Base-by-base conservation (phyloP, 495 filamentous ascomycete species). In the Hypoxylon rickii region DNA sequence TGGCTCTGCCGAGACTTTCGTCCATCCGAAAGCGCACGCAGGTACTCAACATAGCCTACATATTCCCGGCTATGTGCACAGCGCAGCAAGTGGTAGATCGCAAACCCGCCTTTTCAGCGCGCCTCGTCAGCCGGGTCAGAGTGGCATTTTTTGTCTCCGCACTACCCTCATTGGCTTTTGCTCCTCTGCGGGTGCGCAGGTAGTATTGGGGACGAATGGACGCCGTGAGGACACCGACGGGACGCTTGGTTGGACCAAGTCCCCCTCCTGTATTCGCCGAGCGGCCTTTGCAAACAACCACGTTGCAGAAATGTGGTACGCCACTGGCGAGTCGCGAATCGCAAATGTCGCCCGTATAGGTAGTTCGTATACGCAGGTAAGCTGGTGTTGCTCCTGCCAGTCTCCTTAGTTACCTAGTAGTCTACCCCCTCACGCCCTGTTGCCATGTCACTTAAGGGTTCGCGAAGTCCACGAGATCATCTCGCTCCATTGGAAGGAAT, bases 281-380 rank as follows among this genome's bases (percentile, higher is more conserved):
- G 37, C 15, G 18, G 42, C 16, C 21, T 13, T 49, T n/a, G 51
- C 43, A 53, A 52, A 53, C 48, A 33, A 40, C 45, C 40, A 47
- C 42, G 24, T 46, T 53, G 44, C 20, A 57, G 48, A 47, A 52
- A 57, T 57, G 59, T 50, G 32, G 44, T 50, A 51, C 52, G 36
- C 21, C 45, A 33, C 16, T 11, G 33, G 40, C 51, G 24, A 56
- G 39, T 7, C 46, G 34, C 36, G 26, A 33, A 52, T 47, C 18
- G 31, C 26, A 45, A 18, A 13, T 40, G 18, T 40, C 33, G 32
- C 21, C 29, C 13, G 16, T 29, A 10, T 29, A 10, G 24, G 10
- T 29, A 29, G 24, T 29, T 29, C n/a, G n/a, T n/a, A n/a, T n/a
- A n/a, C n/a, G n/a, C n/a, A n/a, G n/a, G n/a, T n/a, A n/a, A n/a